Conservation (phyloP, 148 eudicot genomes). For the Arctostaphylos glauca region DNA sequence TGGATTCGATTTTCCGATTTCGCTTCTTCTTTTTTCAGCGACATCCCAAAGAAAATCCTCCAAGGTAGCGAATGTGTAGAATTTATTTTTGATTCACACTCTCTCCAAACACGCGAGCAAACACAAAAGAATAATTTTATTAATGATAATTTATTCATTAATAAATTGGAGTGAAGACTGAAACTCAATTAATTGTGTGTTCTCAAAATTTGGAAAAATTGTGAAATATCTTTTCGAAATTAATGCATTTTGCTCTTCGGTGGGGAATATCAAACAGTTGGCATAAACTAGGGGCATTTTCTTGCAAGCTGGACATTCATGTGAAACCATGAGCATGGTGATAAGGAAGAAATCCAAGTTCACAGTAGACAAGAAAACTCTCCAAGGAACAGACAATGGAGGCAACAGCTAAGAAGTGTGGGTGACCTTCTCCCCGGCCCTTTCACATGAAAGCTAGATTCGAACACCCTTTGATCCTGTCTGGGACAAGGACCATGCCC, state of each 20-base stretch:
- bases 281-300: too few species aligned
- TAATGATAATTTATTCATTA: too few species aligned
- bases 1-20: too few species aligned
- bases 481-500: slow-evolving; percentile 10
- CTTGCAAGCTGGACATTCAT: not conserved
- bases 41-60: not conserved
- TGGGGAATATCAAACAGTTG: not conserved
- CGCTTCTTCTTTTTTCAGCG: not conserved
- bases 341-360: not conserved
- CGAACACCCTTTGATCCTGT: slow-evolving; percentile 13
- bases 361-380: not conserved
- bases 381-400: not conserved
- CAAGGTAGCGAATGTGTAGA: not conserved
- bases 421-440: not conserved
- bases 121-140: too few species aligned
- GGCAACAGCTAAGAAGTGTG: slow-evolving; percentile 15
- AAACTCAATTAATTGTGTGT: not conserved
- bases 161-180: not conserved
- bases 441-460: not conserved
- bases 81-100: not conserved
- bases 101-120: too few species aligned
- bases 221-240: not conserved
- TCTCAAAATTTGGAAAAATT: not conserved
- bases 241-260: not conserved
- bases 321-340: not conserved